Evolutionary conservation across 192 early-diverging fungal genomes (phyloP).

Genomic region (Diversispora eburnea): DNA sequence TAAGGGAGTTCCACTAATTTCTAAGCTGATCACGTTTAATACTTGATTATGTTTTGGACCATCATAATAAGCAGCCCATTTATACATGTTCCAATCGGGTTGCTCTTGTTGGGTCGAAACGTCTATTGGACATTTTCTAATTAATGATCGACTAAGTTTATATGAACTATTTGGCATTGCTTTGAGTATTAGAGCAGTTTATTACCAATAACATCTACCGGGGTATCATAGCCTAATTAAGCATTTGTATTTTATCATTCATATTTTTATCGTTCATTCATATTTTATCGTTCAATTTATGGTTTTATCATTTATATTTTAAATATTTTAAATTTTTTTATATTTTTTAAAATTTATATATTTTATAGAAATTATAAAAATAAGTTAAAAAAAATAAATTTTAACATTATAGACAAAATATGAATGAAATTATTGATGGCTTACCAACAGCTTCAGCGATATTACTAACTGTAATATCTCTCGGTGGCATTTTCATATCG

Average conservation of each 20-base stretch:
- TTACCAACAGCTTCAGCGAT: slow-evolving; percentile 52
- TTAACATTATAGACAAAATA: neutral
- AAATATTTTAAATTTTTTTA: too few relatives aligned
- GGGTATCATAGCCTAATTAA: slow-evolving; percentile 51
- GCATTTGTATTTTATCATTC: neutral
- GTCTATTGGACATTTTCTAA: slow-evolving; percentile 40
- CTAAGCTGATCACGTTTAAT: slow-evolving; percentile 86
- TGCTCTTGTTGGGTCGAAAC: slow-evolving; percentile 85
- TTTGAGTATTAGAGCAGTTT: too few relatives aligned
- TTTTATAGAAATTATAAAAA: too few relatives aligned
- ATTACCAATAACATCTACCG: slow-evolving; percentile 75
- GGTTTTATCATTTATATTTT: neutral
- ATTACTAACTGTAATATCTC: slow-evolving; percentile 55
- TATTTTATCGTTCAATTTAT: neutral
- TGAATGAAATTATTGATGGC: neutral
- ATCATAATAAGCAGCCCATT: slow-evolving; percentile 81
- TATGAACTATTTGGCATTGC: too few relatives aligned
- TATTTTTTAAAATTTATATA: too few relatives aligned
- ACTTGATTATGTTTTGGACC: slow-evolving; percentile 62
- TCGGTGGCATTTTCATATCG: slow-evolving; percentile 77
- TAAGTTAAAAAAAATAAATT: neutral
- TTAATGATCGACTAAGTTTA: neutral
- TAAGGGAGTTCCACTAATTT: slow-evolving; percentile 73
- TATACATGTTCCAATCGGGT: slow-evolving; percentile 72
- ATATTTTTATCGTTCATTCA: neutral